A percentile compares a stretch with the other conserved stretches of the same genome.
phyloP scores from a whole-genome alignment of 2,329 filamentous ascomycete genomes.

The Fusarium stilboides region DNA sequence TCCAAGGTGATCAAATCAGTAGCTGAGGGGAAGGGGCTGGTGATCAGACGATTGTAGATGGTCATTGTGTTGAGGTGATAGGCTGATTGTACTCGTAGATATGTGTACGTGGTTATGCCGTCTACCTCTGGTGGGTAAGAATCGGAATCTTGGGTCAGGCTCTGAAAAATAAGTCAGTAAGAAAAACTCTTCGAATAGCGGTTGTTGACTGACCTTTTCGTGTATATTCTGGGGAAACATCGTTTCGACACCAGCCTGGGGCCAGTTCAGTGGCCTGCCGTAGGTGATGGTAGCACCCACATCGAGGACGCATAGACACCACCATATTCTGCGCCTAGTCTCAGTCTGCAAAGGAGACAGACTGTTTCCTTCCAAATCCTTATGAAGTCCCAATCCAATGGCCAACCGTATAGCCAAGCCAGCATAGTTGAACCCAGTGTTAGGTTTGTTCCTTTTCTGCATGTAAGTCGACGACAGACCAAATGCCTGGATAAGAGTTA shows the following conservation, averaged over 20 bases:
- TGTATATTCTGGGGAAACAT: slow-evolving; percentile 29
- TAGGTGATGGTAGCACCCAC: slow-evolving; percentile 31
- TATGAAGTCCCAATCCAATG: slow-evolving; percentile 26
- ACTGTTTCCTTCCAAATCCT: slow-evolving; percentile 18
- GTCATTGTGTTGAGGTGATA: slow-evolving; percentile 39
- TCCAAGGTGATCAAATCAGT: slow-evolving; percentile 33
- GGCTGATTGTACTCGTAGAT: slow-evolving; percentile 32
- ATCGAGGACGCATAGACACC: slow-evolving; percentile 33
- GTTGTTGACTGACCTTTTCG: slow-evolving; percentile 8
- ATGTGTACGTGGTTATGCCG: slow-evolving; percentile 30
- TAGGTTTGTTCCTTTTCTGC: slow-evolving; percentile 37
- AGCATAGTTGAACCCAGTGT: slow-evolving; percentile 30
- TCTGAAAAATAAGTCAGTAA: background rate
- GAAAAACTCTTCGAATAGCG: accelerated
- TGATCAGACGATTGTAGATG: slow-evolving; percentile 37
- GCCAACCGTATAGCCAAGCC: slow-evolving; percentile 28
- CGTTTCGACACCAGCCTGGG: slow-evolving; percentile 30
- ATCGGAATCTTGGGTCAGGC: slow-evolving; percentile 21
- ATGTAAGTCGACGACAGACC: slow-evolving; percentile 23
- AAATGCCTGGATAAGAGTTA: slow-evolving; percentile 33
- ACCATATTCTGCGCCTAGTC: slow-evolving; percentile 34
- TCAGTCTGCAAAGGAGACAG: slow-evolving; percentile 25
- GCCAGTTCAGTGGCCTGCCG: slow-evolving; percentile 35
- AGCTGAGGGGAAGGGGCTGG: slow-evolving; percentile 33
- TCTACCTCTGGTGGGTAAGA: slow-evolving; percentile 27